Evolutionary conservation across 2,329 filamentous ascomycete genomes (phyloP).

Genomic region (Thermothelomyces thermophilus): DNA sequence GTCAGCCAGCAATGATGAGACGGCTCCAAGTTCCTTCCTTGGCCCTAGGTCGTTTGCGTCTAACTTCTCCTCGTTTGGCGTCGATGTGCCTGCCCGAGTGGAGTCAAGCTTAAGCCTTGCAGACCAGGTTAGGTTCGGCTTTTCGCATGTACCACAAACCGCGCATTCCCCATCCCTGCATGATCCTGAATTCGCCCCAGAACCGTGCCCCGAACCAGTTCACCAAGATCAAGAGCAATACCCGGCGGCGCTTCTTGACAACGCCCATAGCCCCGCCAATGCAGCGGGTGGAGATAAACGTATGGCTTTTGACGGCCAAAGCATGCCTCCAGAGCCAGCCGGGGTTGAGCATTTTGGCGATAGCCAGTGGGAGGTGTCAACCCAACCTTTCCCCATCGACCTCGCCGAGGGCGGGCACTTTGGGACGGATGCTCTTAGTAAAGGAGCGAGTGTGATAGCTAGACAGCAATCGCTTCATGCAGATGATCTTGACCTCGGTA

Average conservation of each 20-base stretch:
- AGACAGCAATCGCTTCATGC: constrained; percentile 16
- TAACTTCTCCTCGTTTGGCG: constrained; percentile 24
- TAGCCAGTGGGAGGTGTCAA: constrained; percentile 22
- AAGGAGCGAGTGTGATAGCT: constrained; percentile 12
- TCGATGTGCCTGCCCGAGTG: constrained; percentile 5
- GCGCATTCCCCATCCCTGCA: constrained; percentile 3
- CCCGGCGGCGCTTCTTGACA: constrained; percentile 20
- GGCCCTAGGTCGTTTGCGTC: constrained; percentile 8
- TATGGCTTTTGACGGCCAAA: constrained; percentile 7
- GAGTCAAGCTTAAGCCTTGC: constrained; percentile 19
- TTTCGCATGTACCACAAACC: constrained; percentile 24
- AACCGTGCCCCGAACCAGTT: background rate
- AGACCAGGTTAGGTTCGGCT: constrained; percentile 28
- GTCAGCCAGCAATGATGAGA: background rate
- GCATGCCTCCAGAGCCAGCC: constrained; percentile 8
- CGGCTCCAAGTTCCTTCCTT: constrained; percentile 11
- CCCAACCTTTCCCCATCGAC: constrained; percentile 21
- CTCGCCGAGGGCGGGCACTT: constrained; percentile 24
- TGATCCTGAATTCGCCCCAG: background rate
- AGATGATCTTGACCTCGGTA: constrained; percentile 4
- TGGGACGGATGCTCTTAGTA: constrained; percentile 19
- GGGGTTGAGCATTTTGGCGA: constrained; percentile 16
- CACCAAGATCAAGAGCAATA: constrained; percentile 17
- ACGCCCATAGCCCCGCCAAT: constrained; percentile 5
- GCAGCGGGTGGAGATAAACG: constrained; percentile 15